These are phyloP conservation scores for Kurtzmaniella quercitrusa DNA, from an alignment of 1,139 yeast genomes.

Conservation along the genomic window DNA sequence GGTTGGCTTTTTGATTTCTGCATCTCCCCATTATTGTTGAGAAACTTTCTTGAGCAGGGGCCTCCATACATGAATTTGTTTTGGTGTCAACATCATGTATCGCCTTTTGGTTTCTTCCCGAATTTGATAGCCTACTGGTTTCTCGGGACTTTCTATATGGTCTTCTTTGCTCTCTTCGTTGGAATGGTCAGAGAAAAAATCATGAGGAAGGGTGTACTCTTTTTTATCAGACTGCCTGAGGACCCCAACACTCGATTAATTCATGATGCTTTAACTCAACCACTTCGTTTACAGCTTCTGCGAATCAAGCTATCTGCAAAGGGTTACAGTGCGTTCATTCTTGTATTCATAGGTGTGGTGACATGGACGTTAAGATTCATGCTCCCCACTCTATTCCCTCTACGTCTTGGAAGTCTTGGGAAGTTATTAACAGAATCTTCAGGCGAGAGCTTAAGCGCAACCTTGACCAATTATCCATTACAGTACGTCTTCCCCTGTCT, in stretches of 20 bases:
- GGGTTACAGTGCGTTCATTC: conserved; percentile 70
- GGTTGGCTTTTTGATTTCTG: conserved; percentile 77
- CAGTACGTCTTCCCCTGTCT: not conserved
- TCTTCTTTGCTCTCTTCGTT: conserved; percentile 77
- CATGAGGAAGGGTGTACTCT: conserved; percentile 84
- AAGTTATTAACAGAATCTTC: not conserved
- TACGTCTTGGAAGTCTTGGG: conserved; percentile 8
- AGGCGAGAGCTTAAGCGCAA: not conserved
- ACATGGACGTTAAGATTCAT: conserved; percentile 48
- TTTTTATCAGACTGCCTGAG: conserved; percentile 89
- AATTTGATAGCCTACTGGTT: conserved; percentile 53
- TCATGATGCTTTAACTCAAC: conserved; percentile 80
- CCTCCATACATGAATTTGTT: conserved; percentile 13
- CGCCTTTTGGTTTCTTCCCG: conserved; percentile 6
- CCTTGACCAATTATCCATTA: not conserved
- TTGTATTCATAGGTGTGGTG: conserved; percentile 70
- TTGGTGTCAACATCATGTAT: conserved; percentile 22
- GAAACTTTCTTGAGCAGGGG: conserved; percentile 8
- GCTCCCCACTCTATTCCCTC: conserved; percentile 11
- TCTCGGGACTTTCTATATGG: conserved; percentile 83
- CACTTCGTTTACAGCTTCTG: conserved; percentile 66
- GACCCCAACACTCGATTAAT: conserved; percentile 89
- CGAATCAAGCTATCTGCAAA: conserved; percentile 72
- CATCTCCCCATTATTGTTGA: conserved; percentile 48
- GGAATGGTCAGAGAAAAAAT: conserved; percentile 74